A percentile compares a stretch with the other conserved stretches of the same genome.
Conservation (phyloP, 305 asterid genomes). For the Fraxinus sp. region DNA sequence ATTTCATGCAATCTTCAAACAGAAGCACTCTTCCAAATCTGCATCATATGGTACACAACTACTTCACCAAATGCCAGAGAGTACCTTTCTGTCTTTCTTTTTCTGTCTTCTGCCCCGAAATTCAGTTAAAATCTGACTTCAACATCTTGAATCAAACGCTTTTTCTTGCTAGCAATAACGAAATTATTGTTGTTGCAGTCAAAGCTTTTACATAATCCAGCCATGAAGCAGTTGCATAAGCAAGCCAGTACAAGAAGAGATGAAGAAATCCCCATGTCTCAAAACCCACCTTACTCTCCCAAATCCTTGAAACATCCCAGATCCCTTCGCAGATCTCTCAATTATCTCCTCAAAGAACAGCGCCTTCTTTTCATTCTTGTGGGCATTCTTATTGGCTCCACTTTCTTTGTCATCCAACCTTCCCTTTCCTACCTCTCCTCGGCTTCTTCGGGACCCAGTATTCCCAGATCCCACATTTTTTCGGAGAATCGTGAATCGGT, state of each 20-base stretch:
- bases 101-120: neutral
- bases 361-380: constrained; percentile 69
- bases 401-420: constrained; percentile 68
- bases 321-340: constrained; percentile 70
- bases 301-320: constrained; percentile 68
- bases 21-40: neutral
- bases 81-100: neutral
- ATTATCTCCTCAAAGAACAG: constrained; percentile 71
- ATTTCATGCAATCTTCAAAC: neutral
- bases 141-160: neutral
- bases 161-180: neutral
- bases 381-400: constrained; percentile 65
- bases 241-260: constrained; percentile 46
- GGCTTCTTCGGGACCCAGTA: constrained; percentile 6
- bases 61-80: neutral
- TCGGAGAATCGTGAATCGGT: neutral
- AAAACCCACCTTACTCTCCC: constrained; percentile 64
- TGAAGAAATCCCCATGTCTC: constrained; percentile 49
- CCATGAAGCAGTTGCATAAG: constrained; percentile 79
- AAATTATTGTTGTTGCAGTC: neutral
- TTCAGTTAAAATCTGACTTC: neutral
- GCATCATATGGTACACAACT: neutral
- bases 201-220: neutral
- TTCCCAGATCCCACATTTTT: constrained; percentile 3
- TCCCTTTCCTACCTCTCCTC: constrained; percentile 37